Conservation (phyloP, 768 basidiomycete genomes). For the Rhodotorula sphaerocarpa region DNA sequence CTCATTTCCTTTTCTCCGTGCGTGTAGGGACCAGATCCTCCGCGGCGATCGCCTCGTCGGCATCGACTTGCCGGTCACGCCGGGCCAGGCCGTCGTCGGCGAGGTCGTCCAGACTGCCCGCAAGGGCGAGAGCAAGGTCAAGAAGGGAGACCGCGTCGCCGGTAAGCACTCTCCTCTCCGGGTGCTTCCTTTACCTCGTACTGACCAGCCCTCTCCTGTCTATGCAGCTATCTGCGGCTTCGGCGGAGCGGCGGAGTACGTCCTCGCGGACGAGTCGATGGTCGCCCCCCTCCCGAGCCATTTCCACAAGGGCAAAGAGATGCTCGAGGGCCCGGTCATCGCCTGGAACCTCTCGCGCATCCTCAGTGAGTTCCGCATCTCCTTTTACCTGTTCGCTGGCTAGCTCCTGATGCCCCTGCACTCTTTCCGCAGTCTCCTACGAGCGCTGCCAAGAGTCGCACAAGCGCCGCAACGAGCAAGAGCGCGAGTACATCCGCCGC, state of each 20-base stretch:
- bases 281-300: background rate
- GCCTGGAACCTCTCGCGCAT: conserved; percentile 3
- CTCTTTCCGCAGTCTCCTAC: conserved; percentile 15
- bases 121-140: too few species aligned
- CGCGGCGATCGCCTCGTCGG: background rate
- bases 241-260: conserved; percentile 16
- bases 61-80: background rate
- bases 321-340: background rate
- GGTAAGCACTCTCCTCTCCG: too few species aligned
- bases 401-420: too few species aligned
- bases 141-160: too few species aligned
- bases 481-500: background rate
- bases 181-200: background rate
- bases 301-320: background rate
- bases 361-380: background rate
- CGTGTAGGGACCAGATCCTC: background rate
- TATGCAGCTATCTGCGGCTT: background rate
- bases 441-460: background rate
- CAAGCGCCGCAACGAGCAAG: conserved; percentile 1
- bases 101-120: background rate
- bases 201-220: too few species aligned
- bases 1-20: background rate
- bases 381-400: too few species aligned
- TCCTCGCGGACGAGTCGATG: conserved; percentile 7
- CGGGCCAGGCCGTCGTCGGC: background rate